Conservation (phyloP, 306 rosid genomes). For the Cicer chorassanicum region DNA sequence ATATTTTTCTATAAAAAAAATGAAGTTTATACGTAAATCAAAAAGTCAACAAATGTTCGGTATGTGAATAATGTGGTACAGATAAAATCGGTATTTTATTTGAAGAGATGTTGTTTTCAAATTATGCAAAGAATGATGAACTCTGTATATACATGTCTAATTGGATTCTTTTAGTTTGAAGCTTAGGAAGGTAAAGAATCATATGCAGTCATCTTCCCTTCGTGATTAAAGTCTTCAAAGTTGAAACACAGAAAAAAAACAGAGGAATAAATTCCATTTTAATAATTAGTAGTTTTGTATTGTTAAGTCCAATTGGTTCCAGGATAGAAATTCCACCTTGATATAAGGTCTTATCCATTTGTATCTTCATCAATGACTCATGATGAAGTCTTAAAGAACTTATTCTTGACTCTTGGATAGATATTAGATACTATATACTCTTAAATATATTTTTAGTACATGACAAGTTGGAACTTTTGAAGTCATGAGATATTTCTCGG, state of each 20-base stretch:
- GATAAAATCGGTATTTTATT: neutral
- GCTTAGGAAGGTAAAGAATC: slow-evolving; percentile 47
- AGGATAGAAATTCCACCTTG: slow-evolving; percentile 41
- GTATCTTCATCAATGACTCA: slow-evolving; percentile 44
- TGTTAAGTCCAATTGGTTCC: slow-evolving; percentile 42
- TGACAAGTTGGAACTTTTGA: slow-evolving; percentile 41
- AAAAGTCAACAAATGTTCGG: slow-evolving; percentile 19
- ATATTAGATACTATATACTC: slow-evolving; percentile 18
- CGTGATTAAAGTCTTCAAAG: slow-evolving; percentile 39
- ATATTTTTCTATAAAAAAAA: too few species aligned
- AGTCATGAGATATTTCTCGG: slow-evolving; percentile 33
- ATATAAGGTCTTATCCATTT: slow-evolving; percentile 44
- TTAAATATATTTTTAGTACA: slow-evolving; percentile 24
- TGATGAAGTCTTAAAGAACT: slow-evolving; percentile 45
- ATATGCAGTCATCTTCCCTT: slow-evolving; percentile 23
- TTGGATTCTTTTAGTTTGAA: slow-evolving; percentile 38
- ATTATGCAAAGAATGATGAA: slow-evolving; percentile 35
- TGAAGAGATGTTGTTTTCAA: neutral
- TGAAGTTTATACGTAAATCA: neutral
- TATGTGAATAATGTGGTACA: slow-evolving; percentile 19
- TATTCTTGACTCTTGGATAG: slow-evolving; percentile 57
- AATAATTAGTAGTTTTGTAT: slow-evolving; percentile 25
- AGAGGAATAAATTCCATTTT: slow-evolving; percentile 52
- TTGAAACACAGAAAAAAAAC: slow-evolving; percentile 30
- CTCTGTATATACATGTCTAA: neutral